Evolutionary conservation across 177 flowering plant species (phyloP).

Genomic region (Telopea speciosissima): DNA sequence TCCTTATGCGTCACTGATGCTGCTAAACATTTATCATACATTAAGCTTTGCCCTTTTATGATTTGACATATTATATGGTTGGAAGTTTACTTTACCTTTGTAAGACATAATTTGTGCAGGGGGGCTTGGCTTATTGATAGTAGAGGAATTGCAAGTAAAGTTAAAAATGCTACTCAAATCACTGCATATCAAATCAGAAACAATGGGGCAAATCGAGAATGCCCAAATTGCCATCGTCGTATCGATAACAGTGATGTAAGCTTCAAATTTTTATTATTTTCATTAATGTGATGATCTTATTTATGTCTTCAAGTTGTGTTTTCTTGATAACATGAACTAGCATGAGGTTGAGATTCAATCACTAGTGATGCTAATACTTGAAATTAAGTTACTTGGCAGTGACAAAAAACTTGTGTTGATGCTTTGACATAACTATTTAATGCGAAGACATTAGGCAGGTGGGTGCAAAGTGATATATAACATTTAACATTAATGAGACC

Average conservation of each 20-base stretch:
- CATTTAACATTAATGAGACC: too few relatives aligned
- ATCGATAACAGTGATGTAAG: slow-evolving; percentile 74
- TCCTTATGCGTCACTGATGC: background rate
- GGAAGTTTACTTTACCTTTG: background rate
- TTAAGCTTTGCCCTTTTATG: background rate
- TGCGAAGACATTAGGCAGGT: too few relatives aligned
- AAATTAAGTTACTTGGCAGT: too few relatives aligned
- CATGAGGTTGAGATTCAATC: background rate
- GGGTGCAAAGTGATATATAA: too few relatives aligned
- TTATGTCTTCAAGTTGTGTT: background rate
- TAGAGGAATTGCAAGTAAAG: slow-evolving; percentile 63
- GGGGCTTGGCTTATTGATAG: slow-evolving; percentile 69
- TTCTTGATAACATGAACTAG: background rate
- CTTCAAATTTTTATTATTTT: background rate
- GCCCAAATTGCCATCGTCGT: slow-evolving; percentile 64
- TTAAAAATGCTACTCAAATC: slow-evolving; percentile 44
- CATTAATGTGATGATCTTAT: background rate
- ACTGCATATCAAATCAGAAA: slow-evolving; percentile 47
- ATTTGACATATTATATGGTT: background rate
- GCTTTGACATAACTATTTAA: too few relatives aligned
- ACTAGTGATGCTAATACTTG: background rate
- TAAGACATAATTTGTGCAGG: slow-evolving; percentile 34
- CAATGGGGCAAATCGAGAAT: slow-evolving; percentile 61
- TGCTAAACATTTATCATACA: background rate
- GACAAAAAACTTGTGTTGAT: too few relatives aligned